Conservation (phyloP, 1,284 basidiomycete genomes). For the Schizophyllum amplum region DNA sequence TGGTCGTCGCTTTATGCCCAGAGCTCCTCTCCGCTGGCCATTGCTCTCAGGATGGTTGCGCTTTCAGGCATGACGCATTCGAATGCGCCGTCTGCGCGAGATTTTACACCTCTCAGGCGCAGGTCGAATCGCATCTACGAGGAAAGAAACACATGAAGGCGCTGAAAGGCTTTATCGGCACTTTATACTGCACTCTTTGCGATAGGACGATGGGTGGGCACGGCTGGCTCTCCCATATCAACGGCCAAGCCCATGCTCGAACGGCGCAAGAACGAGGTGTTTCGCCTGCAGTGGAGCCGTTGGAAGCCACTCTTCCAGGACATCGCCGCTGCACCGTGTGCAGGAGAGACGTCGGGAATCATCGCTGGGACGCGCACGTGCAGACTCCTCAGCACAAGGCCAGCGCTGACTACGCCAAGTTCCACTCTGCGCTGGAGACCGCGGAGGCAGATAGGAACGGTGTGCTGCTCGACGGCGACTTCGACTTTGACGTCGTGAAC, state of each 20-base stretch:
- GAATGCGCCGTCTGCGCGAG: slow-evolving; percentile 30
- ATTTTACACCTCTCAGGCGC: slow-evolving; percentile 18
- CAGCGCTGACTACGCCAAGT: slow-evolving; percentile 23
- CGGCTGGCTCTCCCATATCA: slow-evolving; percentile 24
- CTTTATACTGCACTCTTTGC: slow-evolving; percentile 25
- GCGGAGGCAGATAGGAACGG: slow-evolving; percentile 27
- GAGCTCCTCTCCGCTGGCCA: slow-evolving; percentile 25
- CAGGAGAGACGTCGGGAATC: neutral
- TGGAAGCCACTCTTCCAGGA: neutral
- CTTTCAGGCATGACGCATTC: slow-evolving; percentile 25
- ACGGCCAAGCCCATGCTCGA: neutral
- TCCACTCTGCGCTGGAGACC: slow-evolving; percentile 20
- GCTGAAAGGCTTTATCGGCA: slow-evolving; percentile 13
- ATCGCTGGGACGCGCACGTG: slow-evolving; percentile 26
- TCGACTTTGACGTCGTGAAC: slow-evolving; percentile 26
- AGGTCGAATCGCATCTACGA: slow-evolving; percentile 22
- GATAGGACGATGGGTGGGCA: slow-evolving; percentile 22
- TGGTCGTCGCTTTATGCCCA: slow-evolving; percentile 21
- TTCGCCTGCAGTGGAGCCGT: neutral
- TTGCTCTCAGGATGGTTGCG: slow-evolving; percentile 25
- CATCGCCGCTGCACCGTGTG: neutral
- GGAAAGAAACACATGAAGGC: slow-evolving; percentile 18
- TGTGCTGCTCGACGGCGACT: slow-evolving; percentile 19
- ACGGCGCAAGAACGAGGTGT: neutral
- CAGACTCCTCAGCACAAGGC: slow-evolving; percentile 22